Conservation (phyloP, 2,329 filamentous ascomycete genomes). For the Arachnomyces sp. region DNA sequence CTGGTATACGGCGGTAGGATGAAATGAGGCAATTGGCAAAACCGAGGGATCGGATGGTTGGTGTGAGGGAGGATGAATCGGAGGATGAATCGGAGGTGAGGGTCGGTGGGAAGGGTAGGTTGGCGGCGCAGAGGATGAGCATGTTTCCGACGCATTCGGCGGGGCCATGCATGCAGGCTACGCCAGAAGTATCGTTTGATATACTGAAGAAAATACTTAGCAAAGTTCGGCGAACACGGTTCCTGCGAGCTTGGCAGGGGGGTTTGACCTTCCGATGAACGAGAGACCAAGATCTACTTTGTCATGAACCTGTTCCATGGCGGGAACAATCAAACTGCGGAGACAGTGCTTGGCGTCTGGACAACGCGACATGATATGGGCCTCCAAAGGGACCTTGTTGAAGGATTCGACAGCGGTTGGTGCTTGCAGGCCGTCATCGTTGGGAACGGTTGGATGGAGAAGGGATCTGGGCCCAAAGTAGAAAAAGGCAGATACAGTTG, state of each 20-base stretch:
- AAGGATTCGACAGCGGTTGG: conserved; percentile 1
- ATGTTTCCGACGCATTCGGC: conserved; percentile 91
- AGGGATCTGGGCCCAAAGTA: conserved; percentile 7
- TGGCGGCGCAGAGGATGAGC: conserved; percentile 79
- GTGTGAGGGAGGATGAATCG: conserved; percentile 55
- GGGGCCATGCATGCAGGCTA: conserved; percentile 82
- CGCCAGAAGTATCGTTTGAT: conserved; percentile 66
- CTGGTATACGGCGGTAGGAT: conserved; percentile 69
- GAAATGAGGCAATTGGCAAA: conserved; percentile 84
- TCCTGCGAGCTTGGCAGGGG: conserved; percentile 4
- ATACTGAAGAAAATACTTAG: conserved; percentile 34
- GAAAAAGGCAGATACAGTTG: conserved; percentile 10
- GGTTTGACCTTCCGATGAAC: conserved; percentile 68
- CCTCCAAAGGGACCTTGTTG: conserved; percentile 64
- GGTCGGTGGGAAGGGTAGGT: conserved; percentile 43
- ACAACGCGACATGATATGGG: conserved; percentile 96
- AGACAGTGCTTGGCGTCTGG: conserved; percentile 84
- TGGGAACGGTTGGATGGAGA: conserved; percentile 1
- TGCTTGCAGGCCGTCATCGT: conserved; percentile 4
- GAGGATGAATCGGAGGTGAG: conserved; percentile 10
- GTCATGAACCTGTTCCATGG: conserved; percentile 70
- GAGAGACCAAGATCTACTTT: conserved; percentile 89
- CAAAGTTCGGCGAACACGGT: conserved; percentile 2
- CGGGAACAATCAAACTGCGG: conserved; percentile 68
- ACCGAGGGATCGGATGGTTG: conserved; percentile 75